A percentile compares a stretch with the other conserved stretches of the same genome.
These are phyloP conservation scores for Leishmania lainsoni DNA, from an alignment of 208 protist species.

Conservation along the genomic window DNA sequence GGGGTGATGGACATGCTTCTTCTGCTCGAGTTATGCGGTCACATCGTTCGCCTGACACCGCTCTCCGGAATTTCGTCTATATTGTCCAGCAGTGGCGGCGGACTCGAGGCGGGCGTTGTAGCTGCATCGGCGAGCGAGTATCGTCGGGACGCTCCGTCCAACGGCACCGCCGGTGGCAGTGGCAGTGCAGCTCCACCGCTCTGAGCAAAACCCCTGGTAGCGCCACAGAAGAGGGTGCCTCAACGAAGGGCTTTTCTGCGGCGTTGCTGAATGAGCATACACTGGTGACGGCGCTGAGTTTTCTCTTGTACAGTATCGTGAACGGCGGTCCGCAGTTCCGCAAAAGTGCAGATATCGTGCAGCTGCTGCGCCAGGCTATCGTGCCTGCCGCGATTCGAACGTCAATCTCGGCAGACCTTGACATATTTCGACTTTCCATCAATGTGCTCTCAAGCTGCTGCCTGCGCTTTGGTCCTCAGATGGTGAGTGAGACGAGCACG, in stretches of 20 bases:
- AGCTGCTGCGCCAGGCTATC: conserved; percentile 79
- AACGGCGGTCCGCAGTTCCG: conserved; percentile 92
- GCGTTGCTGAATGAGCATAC: conserved; percentile 27
- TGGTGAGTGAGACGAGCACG: conserved; percentile 94
- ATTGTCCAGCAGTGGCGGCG: not conserved
- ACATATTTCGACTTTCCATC: conserved; percentile 91
- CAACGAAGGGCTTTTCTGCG: conserved; percentile 11
- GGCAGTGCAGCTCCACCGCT: not conserved
- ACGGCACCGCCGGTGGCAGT: conserved; percentile 1
- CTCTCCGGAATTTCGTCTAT: conserved; percentile 23
- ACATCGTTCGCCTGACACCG: conserved; percentile 26
- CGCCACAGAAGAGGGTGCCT: conserved; percentile 6
- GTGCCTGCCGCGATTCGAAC: conserved; percentile 87
- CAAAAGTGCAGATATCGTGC: conserved; percentile 59
- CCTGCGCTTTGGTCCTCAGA: conserved; percentile 84
- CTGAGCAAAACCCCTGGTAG: not conserved
- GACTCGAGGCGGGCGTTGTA: not conserved
- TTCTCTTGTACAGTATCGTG: conserved; percentile 78
- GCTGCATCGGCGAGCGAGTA: not conserved
- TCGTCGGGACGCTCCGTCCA: not conserved
- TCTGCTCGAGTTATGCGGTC: conserved; percentile 34
- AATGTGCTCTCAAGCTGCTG: conserved; percentile 91
- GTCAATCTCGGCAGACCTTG: conserved; percentile 75
- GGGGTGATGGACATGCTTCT: conserved; percentile 29
- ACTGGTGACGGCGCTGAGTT: conserved; percentile 50